These are phyloP conservation scores for Kazachstania psychrophila DNA, from an alignment of 805 yeast species.

Conservation along the genomic window DNA sequence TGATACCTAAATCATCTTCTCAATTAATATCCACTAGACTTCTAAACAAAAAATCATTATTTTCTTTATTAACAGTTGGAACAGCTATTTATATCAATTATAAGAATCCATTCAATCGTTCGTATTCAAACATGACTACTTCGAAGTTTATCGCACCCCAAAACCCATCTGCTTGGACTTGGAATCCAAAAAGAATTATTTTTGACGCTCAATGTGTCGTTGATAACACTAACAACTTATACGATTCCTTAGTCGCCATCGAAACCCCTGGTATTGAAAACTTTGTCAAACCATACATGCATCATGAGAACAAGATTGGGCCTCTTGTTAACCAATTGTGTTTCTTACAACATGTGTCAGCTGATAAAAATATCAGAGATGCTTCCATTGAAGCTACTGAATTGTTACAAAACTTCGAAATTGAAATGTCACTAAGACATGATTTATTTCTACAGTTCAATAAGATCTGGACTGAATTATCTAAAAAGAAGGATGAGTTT, in stretches of 20 bases:
- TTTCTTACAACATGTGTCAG: conserved; percentile 66
- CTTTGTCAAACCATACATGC: conserved; percentile 45
- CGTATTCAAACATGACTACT: conserved; percentile 3
- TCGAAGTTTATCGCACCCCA: conserved; percentile 17
- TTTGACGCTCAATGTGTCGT: conserved; percentile 38
- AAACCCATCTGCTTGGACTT: conserved; percentile 48
- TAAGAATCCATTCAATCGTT: background rate
- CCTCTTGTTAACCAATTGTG: conserved; percentile 43
- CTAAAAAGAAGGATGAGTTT: conserved; percentile 17
- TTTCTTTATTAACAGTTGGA: conserved; percentile 1
- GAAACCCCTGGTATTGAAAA: conserved; percentile 46
- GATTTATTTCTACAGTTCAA: conserved; percentile 57
- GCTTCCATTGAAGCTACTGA: conserved; percentile 60
- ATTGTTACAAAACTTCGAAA: conserved; percentile 43
- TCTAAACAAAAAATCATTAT: conserved; percentile 1
- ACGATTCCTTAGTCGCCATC: conserved; percentile 45
- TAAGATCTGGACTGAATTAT: conserved; percentile 37
- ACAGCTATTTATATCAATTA: background rate
- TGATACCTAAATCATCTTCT: background rate
- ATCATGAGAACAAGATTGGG: conserved; percentile 41
- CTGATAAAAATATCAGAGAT: conserved; percentile 55
- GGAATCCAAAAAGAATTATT: conserved; percentile 43
- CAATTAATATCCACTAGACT: background rate
- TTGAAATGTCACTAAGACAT: conserved; percentile 56
- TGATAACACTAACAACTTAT: conserved; percentile 34